Evolutionary conservation across 257 asterid genomes (phyloP), one percentile per base, ranked within the genome.

Genomic region (Knoxia roxburghii): DNA sequence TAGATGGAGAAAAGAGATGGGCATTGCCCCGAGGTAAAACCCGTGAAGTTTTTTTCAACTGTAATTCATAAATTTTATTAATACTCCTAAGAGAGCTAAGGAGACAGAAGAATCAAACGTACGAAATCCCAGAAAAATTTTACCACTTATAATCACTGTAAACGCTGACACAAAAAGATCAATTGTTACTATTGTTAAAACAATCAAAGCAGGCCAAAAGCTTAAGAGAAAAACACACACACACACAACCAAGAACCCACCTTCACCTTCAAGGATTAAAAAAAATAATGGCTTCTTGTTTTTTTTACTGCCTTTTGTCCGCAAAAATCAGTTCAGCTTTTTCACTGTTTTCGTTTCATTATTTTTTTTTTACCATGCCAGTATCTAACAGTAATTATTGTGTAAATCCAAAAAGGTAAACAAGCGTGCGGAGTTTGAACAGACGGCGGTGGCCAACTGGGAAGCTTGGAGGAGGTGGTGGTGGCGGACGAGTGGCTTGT

Each of bases 361-460:
- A 13, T 68, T 17, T 53, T 45, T 27, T 74, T 72, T 80, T 83
- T 67, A 79, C 80, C 83, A 79, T 68, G 84, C 83, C 75, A n/a
- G 67, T 51, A 75, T 73, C 79, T 50, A 71, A 50, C 77, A 35
- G 79, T 76, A 80, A 81, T 81, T 75, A 79, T 79, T 59, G 73
- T 76, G 77, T 64, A 70, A 79, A 83, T 83, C 86, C 76, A 63
- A 69, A 81, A 59, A 83, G 78, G 84, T 73, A 68, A 69, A 59
- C 78, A 62, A 76, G 89, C 89, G 86, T 83, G 89, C 81, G 81
- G 80, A 52, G 39, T 30, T 17, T 0, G 41, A 81, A 79, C 89
- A 0, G 52, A 72, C 83, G 82, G 78, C 30, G 61, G 1, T 0
- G 29, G 21, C 18, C 7, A n/a, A 56, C 2, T 32, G 14, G 27